A percentile compares a stretch with the other conserved stretches of the same genome.
phyloP scores from a whole-genome alignment of 768 basidiomycete species.

The Leccinellum albellum region DNA sequence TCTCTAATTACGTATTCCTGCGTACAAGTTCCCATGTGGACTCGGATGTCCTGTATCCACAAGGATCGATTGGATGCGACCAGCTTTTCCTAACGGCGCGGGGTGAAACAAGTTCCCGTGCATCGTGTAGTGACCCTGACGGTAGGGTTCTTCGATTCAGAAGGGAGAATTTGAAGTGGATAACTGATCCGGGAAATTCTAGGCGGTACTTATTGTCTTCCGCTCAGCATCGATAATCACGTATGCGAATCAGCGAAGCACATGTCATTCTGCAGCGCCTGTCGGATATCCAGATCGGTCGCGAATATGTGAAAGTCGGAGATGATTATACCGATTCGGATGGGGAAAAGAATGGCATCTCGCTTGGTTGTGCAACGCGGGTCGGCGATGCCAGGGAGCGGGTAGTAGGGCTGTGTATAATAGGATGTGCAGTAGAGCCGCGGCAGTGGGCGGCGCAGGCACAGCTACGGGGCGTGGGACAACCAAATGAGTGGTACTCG shows the following conservation, averaged over 20 bases:
- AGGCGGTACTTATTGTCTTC: background rate
- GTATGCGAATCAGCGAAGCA: background rate
- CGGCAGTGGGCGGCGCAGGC: background rate
- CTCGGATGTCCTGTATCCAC: background rate
- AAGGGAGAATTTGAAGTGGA: background rate
- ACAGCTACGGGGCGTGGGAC: slow-evolving; percentile 1
- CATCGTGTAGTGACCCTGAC: background rate
- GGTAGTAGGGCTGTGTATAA: background rate
- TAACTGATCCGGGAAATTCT: background rate
- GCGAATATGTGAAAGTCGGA: background rate
- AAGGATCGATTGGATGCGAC: background rate
- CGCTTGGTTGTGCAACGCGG: background rate
- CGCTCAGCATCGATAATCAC: background rate
- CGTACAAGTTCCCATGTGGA: background rate
- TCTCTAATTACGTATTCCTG: background rate
- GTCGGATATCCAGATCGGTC: background rate
- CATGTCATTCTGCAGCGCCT: background rate
- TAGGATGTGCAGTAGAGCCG: background rate
- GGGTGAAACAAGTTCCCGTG: background rate
- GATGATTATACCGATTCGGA: background rate
- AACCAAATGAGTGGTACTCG: background rate
- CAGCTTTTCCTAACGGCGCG: no score
- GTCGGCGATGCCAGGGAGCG: background rate
- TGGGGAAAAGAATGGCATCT: background rate
- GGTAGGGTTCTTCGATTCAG: background rate